These are phyloP conservation scores for Wickerhamiella nectarea DNA, from an alignment of 805 yeast species.

Conservation along the genomic window DNA sequence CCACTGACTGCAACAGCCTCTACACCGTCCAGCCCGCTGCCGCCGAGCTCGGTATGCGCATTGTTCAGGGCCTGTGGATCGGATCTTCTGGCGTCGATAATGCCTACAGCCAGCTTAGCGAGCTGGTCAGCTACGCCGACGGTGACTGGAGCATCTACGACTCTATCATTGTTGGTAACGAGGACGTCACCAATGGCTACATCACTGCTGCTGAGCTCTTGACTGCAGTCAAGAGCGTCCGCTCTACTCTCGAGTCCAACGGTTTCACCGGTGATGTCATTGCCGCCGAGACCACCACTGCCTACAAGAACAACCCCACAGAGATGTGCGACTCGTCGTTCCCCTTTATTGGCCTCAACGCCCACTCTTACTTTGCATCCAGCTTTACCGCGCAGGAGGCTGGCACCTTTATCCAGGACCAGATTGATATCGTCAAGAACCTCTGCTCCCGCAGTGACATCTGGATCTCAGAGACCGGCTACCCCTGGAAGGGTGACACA, in stretches of 20 bases:
- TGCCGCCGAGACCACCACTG: slow-evolving; percentile 82
- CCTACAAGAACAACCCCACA: slow-evolving; percentile 44
- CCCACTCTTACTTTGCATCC: slow-evolving; percentile 70
- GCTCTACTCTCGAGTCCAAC: slow-evolving; percentile 40
- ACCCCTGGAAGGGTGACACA: slow-evolving; percentile 59
- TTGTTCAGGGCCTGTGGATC: slow-evolving; percentile 86
- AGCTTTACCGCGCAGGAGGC: slow-evolving; percentile 48
- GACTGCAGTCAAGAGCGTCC: slow-evolving; percentile 51
- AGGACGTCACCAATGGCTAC: slow-evolving; percentile 58
- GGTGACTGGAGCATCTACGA: slow-evolving; percentile 62
- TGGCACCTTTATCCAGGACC: slow-evolving; percentile 56
- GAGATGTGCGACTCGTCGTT: slow-evolving; percentile 48
- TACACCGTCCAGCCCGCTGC: slow-evolving; percentile 52
- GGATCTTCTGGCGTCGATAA: slow-evolving; percentile 49
- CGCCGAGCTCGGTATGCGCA: slow-evolving; percentile 43
- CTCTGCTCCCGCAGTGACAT: slow-evolving; percentile 44
- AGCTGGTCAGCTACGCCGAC: slow-evolving; percentile 38
- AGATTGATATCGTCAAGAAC: slow-evolving; percentile 39
- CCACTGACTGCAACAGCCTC: slow-evolving; percentile 70
- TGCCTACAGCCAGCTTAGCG: slow-evolving; percentile 44
- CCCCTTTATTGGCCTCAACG: slow-evolving; percentile 75
- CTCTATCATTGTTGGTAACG: slow-evolving; percentile 74
- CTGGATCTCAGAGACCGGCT: slow-evolving; percentile 74
- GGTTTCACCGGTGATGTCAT: slow-evolving; percentile 70
- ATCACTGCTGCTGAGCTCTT: slow-evolving; percentile 49